Percentiles rank a stretch among this genome's conserved stretches.
phyloP scores from a whole-genome alignment of 2,329 filamentous ascomycete species.

The Cryphonectria japonica region DNA sequence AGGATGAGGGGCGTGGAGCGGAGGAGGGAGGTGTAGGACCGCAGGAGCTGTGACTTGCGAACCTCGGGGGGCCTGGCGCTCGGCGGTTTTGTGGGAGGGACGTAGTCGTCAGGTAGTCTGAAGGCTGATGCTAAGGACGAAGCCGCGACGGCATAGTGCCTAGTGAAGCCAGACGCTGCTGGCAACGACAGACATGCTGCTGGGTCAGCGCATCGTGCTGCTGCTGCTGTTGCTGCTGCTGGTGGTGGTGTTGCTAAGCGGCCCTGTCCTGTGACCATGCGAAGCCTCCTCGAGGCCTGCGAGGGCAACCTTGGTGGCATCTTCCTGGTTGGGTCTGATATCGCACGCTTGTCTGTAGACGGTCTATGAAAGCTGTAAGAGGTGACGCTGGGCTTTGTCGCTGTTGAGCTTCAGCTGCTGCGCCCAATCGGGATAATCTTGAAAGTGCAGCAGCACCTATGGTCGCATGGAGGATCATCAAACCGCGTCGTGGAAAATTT shows the following conservation, averaged over 20 bases:
- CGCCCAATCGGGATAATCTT: not conserved
- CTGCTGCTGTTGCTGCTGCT: not conserved
- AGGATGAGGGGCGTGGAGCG: constrained; percentile 84
- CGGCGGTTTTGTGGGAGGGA: constrained; percentile 77
- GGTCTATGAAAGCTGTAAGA: not conserved
- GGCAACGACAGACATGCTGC: constrained; percentile 1
- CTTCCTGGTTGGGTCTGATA: not conserved
- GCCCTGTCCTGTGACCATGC: constrained; percentile 14
- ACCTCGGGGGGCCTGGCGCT: constrained; percentile 85
- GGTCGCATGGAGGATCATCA: not conserved
- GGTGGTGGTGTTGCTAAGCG: not conserved
- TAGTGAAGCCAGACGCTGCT: constrained; percentile 8
- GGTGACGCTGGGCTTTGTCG: not conserved
- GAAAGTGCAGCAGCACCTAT: not conserved
- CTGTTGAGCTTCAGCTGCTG: not conserved
- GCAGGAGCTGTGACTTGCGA: constrained; percentile 85
- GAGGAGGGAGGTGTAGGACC: constrained; percentile 85
- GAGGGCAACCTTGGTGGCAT: constrained; percentile 28
- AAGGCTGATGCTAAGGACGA: constrained; percentile 31
- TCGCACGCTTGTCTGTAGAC: not conserved
- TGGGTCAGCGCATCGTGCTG: constrained; percentile 18
- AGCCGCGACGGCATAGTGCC: constrained; percentile 35
- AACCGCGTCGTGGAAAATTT: constrained; percentile 23
- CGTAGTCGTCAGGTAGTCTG: constrained; percentile 50
- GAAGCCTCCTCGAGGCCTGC: constrained; percentile 25